Percentiles rank a stretch among this genome's conserved stretches.
These are phyloP conservation scores for Exophiala oligosperma DNA, from an alignment of 2,329 filamentous ascomycete species.

Conservation along the genomic window DNA sequence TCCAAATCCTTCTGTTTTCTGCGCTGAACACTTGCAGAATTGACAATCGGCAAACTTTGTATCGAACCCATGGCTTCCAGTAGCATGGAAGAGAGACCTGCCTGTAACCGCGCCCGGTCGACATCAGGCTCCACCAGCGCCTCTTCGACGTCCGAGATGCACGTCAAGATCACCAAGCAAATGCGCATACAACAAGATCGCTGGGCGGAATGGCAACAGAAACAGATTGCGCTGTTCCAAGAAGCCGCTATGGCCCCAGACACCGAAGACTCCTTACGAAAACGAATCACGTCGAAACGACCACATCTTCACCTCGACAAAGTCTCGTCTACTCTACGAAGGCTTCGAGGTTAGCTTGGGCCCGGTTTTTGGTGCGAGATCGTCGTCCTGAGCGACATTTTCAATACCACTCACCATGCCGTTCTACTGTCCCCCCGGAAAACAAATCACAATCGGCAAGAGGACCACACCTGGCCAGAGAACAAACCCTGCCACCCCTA, in stretches of 20 bases:
- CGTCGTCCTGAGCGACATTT: not conserved
- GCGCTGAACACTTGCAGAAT: no score
- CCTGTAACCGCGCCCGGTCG: constrained; percentile 8
- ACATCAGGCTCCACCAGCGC: constrained; percentile 14
- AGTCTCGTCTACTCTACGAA: constrained; percentile 15
- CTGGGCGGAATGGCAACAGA: constrained; percentile 21
- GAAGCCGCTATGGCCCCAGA: constrained; percentile 8
- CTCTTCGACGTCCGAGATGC: constrained; percentile 15
- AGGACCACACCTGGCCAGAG: no score
- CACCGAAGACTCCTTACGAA: not conserved
- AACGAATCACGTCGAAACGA: constrained; percentile 19
- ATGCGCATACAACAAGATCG: constrained; percentile 21
- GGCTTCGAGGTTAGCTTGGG: constrained; percentile 14
- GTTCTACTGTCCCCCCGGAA: no score
- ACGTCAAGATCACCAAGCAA: constrained; percentile 22
- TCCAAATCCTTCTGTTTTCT: no score
- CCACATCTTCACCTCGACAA: constrained; percentile 20
- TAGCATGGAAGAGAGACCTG: not conserved
- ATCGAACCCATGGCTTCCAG: not conserved
- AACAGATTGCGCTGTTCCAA: constrained; percentile 19
- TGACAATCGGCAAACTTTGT: no score
- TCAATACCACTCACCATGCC: no score
- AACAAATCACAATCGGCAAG: no score
- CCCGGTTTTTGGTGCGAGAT: no score
- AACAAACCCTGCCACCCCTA: no score